A percentile compares a stretch with the other conserved stretches of the same genome.
Conservation (phyloP, 1,139 yeast genomes). For the Hemisphaericaspora xylanilytica region DNA sequence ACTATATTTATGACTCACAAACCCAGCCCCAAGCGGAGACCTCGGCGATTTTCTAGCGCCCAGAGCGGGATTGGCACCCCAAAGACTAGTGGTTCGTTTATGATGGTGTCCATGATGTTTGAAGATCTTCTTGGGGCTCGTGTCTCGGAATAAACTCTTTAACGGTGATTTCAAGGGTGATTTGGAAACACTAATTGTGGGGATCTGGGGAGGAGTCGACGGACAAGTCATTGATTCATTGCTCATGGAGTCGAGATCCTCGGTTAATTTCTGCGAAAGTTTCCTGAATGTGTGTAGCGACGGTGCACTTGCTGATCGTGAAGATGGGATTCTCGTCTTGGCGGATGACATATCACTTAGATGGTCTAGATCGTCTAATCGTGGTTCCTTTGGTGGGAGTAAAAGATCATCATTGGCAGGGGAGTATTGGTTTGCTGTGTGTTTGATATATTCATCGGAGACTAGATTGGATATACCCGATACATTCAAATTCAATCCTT, state of each 20-base stretch:
- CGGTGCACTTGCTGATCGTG: constrained; percentile 39
- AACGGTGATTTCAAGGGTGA: constrained; percentile 26
- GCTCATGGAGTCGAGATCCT: neutral
- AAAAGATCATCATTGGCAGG: constrained; percentile 16
- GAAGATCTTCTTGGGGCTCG: constrained; percentile 34
- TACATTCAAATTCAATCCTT: constrained; percentile 19
- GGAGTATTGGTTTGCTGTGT: no score
- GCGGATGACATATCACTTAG: constrained; percentile 23
- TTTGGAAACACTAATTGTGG: constrained; percentile 6
- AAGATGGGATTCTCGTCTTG: constrained; percentile 13
- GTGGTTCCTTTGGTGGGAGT: constrained; percentile 21
- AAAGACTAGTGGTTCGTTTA: constrained; percentile 12
- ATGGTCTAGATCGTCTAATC: constrained; percentile 27
- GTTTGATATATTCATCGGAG: constrained; percentile 14
- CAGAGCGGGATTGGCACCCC: neutral
- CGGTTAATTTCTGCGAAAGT: neutral
- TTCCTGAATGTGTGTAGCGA: constrained; percentile 39
- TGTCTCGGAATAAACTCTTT: constrained; percentile 29
- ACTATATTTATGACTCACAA: constrained; percentile 5
- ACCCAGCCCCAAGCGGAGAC: constrained; percentile 8
- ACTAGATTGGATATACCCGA: constrained; percentile 17
- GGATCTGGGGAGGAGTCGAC: constrained; percentile 18
- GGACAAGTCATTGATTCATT: neutral
- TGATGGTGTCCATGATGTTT: constrained; percentile 15
- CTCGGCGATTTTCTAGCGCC: constrained; percentile 1